phyloP scores from a whole-genome alignment of 2,329 filamentous ascomycete genomes.

The Hansfordia pulvinata region DNA sequence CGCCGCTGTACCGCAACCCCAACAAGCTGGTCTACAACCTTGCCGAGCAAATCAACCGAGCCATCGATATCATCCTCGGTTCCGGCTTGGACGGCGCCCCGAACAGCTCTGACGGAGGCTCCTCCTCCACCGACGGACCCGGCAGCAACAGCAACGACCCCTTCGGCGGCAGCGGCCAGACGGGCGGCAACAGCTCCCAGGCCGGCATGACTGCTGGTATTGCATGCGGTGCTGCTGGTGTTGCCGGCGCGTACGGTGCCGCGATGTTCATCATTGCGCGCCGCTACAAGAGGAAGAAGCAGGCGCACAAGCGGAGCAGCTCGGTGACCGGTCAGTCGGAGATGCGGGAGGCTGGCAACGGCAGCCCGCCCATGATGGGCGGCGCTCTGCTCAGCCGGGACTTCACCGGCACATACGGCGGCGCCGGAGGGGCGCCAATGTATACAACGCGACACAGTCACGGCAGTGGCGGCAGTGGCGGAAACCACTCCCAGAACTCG shows the following conservation, averaged over 20 bases:
- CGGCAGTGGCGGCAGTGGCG: conserved; percentile 48
- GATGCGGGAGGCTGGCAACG: conserved; percentile 39
- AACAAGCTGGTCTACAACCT: conserved; percentile 55
- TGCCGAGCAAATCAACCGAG: conserved; percentile 70
- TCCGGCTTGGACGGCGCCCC: conserved; percentile 24
- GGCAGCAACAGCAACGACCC: conserved; percentile 25
- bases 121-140: conserved; percentile 24
- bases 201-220: conserved; percentile 54
- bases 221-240: conserved; percentile 61
- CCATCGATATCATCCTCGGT: conserved; percentile 52
- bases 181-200: conserved; percentile 29
- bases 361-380: conserved; percentile 55
- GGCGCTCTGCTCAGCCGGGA: conserved; percentile 48
- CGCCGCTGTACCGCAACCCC: conserved; percentile 61
- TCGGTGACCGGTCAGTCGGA: conserved; percentile 49
- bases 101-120: conserved; percentile 15
- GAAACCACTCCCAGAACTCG: conserved; percentile 38
- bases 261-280: conserved; percentile 91
- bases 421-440: conserved; percentile 24
- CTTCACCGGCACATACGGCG: conserved; percentile 41
- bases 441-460: conserved; percentile 45
- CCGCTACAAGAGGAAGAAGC: conserved; percentile 77
- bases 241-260: conserved; percentile 77
- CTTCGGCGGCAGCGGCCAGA: conserved; percentile 25
- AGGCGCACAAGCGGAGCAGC: conserved; percentile 62